phyloP scores from a whole-genome alignment of 2,329 filamentous ascomycete species.

The Alternaria arborescens region DNA sequence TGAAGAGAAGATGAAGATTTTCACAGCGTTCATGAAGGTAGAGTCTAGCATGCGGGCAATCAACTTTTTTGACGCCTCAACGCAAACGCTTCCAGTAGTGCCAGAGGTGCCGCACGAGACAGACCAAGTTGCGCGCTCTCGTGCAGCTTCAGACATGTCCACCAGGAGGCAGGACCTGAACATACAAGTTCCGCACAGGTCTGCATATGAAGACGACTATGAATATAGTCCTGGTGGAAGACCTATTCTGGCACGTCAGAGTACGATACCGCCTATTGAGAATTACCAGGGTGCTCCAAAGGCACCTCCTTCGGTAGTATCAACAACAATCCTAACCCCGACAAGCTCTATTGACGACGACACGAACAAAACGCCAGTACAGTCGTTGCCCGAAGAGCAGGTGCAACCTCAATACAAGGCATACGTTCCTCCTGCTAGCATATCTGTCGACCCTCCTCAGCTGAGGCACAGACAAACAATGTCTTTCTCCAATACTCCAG shows the following conservation, averaged over 20 bases:
- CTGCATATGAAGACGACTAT: constrained; percentile 30
- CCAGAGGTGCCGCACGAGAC: constrained; percentile 7
- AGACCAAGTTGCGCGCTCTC: constrained; percentile 5
- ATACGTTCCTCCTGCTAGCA: constrained; percentile 38
- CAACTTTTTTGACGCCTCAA: constrained; percentile 50
- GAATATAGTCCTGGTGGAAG: constrained; percentile 64
- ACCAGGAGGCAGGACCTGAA: constrained; percentile 26
- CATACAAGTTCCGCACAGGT: constrained; percentile 25
- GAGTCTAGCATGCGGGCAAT: constrained; percentile 53
- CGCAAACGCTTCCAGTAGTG: constrained; percentile 16
- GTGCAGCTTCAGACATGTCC: constrained; percentile 17
- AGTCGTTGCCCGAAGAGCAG: constrained; percentile 40
- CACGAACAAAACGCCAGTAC: constrained; percentile 43
- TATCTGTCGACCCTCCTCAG: constrained; percentile 18
- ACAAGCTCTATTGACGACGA: constrained; percentile 47
- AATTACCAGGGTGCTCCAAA: constrained; percentile 23
- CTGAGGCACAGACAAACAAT: constrained; percentile 36
- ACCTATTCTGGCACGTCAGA: constrained; percentile 52
- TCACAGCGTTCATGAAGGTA: constrained; percentile 57
- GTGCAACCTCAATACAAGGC: constrained; percentile 43
- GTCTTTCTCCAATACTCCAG: constrained; percentile 25
- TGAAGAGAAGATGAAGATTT: constrained; percentile 62
- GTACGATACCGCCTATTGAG: constrained; percentile 24
- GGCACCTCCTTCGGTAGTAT: constrained; percentile 33
- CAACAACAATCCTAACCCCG: constrained; percentile 45